These are phyloP conservation scores for Paracoccidioides brasiliensis DNA, from an alignment of 2,329 filamentous ascomycete species.

Conservation along the genomic window DNA sequence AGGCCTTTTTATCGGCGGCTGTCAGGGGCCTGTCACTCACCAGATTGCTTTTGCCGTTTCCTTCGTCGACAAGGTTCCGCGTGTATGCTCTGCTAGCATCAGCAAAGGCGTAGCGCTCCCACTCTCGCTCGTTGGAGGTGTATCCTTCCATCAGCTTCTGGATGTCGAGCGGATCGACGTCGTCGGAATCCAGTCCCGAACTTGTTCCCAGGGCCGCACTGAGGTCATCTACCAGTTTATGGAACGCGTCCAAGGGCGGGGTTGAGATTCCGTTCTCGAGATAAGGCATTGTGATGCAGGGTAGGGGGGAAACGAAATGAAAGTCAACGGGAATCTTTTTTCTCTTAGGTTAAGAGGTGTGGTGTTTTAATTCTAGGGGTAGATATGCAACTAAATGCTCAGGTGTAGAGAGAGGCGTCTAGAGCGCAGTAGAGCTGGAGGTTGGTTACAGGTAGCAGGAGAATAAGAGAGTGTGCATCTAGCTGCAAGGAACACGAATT, in stretches of 20 bases:
- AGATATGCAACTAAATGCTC: too few relatives aligned
- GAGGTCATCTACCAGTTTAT: slow-evolving; percentile 58
- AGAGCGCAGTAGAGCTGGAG: too few relatives aligned
- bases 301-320: background rate
- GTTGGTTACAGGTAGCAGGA: too few relatives aligned
- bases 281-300: slow-evolving; percentile 21
- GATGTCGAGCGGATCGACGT: slow-evolving; percentile 63
- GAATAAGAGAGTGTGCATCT: too few relatives aligned
- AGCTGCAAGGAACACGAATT: too few relatives aligned
- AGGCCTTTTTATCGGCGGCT: background rate
- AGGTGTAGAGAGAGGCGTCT: too few relatives aligned
- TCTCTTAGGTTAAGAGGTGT: background rate
- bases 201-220: slow-evolving; percentile 63
- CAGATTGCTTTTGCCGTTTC: slow-evolving; percentile 68
- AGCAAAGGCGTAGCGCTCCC: slow-evolving; percentile 62
- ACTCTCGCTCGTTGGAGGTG: slow-evolving; percentile 53
- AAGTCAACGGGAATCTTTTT: too few relatives aligned
- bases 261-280: slow-evolving; percentile 14
- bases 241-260: slow-evolving; percentile 37
- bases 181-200: slow-evolving; percentile 68
- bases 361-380: too few relatives aligned
- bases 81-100: slow-evolving; percentile 63
- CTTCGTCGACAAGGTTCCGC: slow-evolving; percentile 76
- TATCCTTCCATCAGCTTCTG: slow-evolving; percentile 63
- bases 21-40: slow-evolving; percentile 33